Conservation (phyloP, 2,329 filamentous ascomycete genomes). For the Phaeosphaeria sp. region DNA sequence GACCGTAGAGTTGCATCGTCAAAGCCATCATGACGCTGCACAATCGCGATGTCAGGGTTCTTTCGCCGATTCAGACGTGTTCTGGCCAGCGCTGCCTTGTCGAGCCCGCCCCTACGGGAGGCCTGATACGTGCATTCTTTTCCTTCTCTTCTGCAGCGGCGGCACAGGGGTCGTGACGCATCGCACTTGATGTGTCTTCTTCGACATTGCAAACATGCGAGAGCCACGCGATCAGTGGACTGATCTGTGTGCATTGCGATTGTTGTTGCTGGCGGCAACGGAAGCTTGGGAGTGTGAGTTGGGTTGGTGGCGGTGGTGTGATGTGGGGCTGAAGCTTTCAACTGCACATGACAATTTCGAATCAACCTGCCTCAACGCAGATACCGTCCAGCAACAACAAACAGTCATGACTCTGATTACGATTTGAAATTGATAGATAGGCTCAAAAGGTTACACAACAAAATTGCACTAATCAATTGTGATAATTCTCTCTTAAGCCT, state of each 20-base stretch:
- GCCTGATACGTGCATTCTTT: conserved; percentile 37
- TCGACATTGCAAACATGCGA: conserved; percentile 11
- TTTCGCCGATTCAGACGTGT: conserved; percentile 27
- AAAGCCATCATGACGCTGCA: background rate
- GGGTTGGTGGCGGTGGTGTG: background rate
- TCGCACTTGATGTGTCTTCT: conserved; percentile 41
- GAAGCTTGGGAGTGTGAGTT: background rate
- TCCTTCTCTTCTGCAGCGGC: conserved; percentile 35
- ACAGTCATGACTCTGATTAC: too few species aligned
- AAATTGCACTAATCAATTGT: too few species aligned
- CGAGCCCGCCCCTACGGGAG: conserved; percentile 36
- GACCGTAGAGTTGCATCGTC: background rate
- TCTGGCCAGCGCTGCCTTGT: conserved; percentile 34
- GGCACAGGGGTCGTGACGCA: conserved; percentile 32
- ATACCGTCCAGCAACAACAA: too few species aligned
- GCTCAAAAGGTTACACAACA: too few species aligned
- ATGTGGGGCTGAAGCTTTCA: background rate
- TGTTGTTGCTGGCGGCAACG: too few species aligned
- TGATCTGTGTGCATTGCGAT: background rate
- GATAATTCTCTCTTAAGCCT: too few species aligned
- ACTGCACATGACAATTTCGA: background rate
- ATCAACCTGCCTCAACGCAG: too few species aligned
- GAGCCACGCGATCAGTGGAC: conserved; percentile 1
- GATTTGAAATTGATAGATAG: too few species aligned
- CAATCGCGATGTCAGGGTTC: conserved; percentile 44